A percentile compares a stretch with the other conserved stretches of the same genome.
phyloP scores from a whole-genome alignment of 78 protist species.

The Paulinella micropora region DNA sequence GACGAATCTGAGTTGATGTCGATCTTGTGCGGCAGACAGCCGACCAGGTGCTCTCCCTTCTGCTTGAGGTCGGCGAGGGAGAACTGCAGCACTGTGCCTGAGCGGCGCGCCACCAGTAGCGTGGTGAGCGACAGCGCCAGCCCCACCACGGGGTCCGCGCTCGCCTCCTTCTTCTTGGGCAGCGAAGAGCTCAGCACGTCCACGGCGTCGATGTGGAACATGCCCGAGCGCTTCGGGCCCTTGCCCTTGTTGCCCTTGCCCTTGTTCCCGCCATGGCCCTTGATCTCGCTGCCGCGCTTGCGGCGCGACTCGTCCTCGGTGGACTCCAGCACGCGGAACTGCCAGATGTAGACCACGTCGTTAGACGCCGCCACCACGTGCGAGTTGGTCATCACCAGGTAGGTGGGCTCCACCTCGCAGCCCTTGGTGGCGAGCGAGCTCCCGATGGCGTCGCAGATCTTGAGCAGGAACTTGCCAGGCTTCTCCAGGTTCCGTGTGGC shows the following conservation, averaged over 20 bases:
- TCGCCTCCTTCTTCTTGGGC: background rate
- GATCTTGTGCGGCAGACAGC: slow-evolving; percentile 30
- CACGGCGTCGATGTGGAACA: slow-evolving; percentile 46
- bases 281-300: too few species aligned
- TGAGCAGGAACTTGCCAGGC: slow-evolving; percentile 11
- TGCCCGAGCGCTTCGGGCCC: slow-evolving; percentile 1
- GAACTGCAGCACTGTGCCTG: slow-evolving; percentile 26
- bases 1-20: slow-evolving; percentile 41
- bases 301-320: too few species aligned
- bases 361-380: slow-evolving; percentile 32
- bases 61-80: slow-evolving; percentile 28
- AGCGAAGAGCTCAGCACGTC: background rate
- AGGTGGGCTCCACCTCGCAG: slow-evolving; percentile 21
- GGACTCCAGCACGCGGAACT: too few species aligned
- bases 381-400: slow-evolving; percentile 1
- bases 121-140: background rate
- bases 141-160: slow-evolving; percentile 20
- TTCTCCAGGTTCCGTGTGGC: background rate
- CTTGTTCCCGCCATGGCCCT: too few species aligned
- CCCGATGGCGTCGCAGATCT: slow-evolving; percentile 57
- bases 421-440: slow-evolving; percentile 38
- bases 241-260: too few species aligned
- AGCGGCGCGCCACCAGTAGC: slow-evolving; percentile 45
- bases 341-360: slow-evolving; percentile 20
- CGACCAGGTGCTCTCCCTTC: background rate